These are phyloP conservation scores for Trichopus zeylanicus DNA, from an alignment of 116 monocot species.

Conservation along the genomic window DNA sequence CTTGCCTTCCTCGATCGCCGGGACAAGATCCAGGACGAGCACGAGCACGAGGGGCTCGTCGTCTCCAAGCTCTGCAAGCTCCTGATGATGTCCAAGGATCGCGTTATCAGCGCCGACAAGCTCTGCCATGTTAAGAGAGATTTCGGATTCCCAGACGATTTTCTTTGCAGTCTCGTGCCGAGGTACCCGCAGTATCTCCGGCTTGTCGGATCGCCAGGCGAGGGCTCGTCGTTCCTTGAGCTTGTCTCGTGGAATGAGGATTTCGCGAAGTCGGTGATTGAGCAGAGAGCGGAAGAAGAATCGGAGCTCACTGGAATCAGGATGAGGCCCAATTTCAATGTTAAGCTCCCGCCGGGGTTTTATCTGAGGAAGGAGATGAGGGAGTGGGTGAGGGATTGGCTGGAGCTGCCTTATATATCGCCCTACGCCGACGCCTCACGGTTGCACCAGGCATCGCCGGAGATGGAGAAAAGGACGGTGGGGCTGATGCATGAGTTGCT, in stretches of 20 bases:
- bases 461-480: slow-evolving; percentile 87
- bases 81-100: slow-evolving; percentile 70
- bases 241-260: slow-evolving; percentile 63
- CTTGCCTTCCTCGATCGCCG: slow-evolving; percentile 35
- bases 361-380: slow-evolving; percentile 79
- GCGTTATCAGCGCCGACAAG: slow-evolving; percentile 48
- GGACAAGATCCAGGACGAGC: slow-evolving; percentile 17
- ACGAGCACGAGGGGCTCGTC: slow-evolving; percentile 27
- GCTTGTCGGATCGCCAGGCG: slow-evolving; percentile 27
- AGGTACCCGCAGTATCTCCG: slow-evolving; percentile 31
- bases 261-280: slow-evolving; percentile 50
- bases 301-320: slow-evolving; percentile 41
- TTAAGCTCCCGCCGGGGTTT: slow-evolving; percentile 55
- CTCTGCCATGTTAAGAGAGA: slow-evolving; percentile 57
- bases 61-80: slow-evolving; percentile 70
- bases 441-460: slow-evolving; percentile 40
- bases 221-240: slow-evolving; percentile 36
- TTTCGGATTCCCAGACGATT: slow-evolving; percentile 77
- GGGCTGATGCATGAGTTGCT: slow-evolving; percentile 75
- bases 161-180: slow-evolving; percentile 44
- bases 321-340: slow-evolving; percentile 61
- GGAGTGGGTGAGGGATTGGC: slow-evolving; percentile 87
- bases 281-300: slow-evolving; percentile 54
- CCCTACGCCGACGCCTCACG: slow-evolving; percentile 64
- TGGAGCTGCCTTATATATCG: slow-evolving; percentile 76